Percentiles rank a stretch among this genome's conserved stretches.
Evolutionary conservation across 2,329 filamentous ascomycete species (phyloP).

Genomic region (Fusarium chuoi): DNA sequence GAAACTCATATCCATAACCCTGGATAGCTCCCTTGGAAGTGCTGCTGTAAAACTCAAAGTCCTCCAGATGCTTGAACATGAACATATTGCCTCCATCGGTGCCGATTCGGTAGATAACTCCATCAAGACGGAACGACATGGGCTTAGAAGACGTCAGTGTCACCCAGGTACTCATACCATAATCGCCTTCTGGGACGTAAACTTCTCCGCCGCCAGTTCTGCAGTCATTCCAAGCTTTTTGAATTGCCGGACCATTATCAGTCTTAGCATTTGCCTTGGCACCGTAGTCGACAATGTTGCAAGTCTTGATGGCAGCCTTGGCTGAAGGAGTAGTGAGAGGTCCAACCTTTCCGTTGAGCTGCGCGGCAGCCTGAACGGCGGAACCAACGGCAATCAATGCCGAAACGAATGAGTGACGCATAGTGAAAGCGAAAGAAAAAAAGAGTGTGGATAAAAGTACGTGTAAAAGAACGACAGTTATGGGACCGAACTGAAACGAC

Average conservation of each 20-base stretch:
- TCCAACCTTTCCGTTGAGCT: constrained; percentile 34
- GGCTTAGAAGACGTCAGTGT: constrained; percentile 27
- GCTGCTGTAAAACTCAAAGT: constrained; percentile 38
- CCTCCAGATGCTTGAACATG: constrained; percentile 32
- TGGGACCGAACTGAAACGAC: background rate
- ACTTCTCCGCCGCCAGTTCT: constrained; percentile 29
- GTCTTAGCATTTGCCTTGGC: constrained; percentile 15
- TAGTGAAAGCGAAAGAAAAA: background rate
- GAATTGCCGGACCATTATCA: constrained; percentile 31
- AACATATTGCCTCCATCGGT: constrained; percentile 31
- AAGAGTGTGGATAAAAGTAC: background rate
- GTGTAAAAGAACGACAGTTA: background rate
- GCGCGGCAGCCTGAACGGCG: constrained; percentile 32
- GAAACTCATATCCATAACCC: constrained; percentile 12
- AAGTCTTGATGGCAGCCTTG: constrained; percentile 33
- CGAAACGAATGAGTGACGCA: constrained; percentile 22
- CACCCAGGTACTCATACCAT: constrained; percentile 30
- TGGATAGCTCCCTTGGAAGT: constrained; percentile 36
- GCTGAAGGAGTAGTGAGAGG: constrained; percentile 12
- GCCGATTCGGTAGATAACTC: constrained; percentile 28
- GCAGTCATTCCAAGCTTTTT: constrained; percentile 33
- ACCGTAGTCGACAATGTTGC: constrained; percentile 36
- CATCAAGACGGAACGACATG: constrained; percentile 37
- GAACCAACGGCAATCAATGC: constrained; percentile 29
- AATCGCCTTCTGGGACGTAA: constrained; percentile 30